Evolutionary conservation across 352 stramenopile genomes (phyloP), one percentile per base, ranked within the genome.

Genomic region (Phytophthora pistaciae): DNA sequence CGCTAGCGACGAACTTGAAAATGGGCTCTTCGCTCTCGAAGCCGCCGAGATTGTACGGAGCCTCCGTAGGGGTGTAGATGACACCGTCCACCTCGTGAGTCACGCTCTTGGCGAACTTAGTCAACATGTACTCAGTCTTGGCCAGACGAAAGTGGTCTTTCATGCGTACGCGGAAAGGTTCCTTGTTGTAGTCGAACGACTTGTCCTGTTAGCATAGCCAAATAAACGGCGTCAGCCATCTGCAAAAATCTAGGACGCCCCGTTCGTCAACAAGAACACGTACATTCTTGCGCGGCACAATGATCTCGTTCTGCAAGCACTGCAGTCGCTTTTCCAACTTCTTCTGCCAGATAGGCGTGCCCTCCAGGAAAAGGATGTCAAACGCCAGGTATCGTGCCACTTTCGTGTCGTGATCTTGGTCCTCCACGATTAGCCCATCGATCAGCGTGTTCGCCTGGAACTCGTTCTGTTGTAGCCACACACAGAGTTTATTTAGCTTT

Each of bases 1-100:
- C 89, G 56, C 85, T 93, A n/a, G 87, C 84, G 60, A 96, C 86
- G 74, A 96, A 96, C 76, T 96, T 96, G 75, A 96, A 96, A 64
- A 95, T 85, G 33, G 88, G 88, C 56, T 93, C 90, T 9, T 96
- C 88, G 42, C 79, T 79, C 68, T 96, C 90, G 60, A 91, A 96
- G 57, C 90, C 90, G 20, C 87, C 90, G 44, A 96, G 85, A 69
- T 92, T 94, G 74, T 96, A 96, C 53, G 81, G 76, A 21, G 90
- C 90, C 60, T 94, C 84, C 7, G 90, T 91, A 23, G 90, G 90
- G 1, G 90, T 96, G 70, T 93, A 96, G 56, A 96, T 92, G 46
- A 96, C 85, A 38, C 90, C 90, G 49, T 96, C 90, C 5, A 96
- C 88, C 56, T 95, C 85, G 65, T 96, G 90, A 11, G 90, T 96